These are phyloP conservation scores for Pythium phragmitis DNA, from an alignment of 352 stramenopile species.

Conservation along the genomic window DNA sequence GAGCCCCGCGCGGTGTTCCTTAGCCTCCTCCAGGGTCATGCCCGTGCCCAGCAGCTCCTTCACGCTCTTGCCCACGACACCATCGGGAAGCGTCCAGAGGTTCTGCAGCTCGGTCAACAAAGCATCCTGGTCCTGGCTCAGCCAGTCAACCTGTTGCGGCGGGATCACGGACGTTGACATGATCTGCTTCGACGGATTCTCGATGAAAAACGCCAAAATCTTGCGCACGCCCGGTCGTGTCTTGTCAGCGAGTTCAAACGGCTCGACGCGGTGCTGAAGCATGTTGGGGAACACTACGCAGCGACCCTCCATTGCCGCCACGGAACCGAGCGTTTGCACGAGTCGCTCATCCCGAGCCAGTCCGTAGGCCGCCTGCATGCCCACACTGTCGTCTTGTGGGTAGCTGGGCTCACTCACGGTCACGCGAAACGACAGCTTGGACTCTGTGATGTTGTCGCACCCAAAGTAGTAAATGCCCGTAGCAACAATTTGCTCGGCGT, in stretches of 20 bases:
- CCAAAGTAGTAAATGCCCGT: conserved; percentile 34
- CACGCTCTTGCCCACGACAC: conserved; percentile 10
- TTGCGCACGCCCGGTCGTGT: conserved; percentile 29
- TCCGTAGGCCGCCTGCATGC: background rate
- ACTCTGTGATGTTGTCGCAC: conserved; percentile 30
- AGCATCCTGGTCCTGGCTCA: background rate
- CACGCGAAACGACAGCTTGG: conserved; percentile 23
- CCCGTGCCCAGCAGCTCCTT: conserved; percentile 13
- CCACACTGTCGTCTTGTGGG: background rate
- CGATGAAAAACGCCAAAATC: conserved; percentile 42
- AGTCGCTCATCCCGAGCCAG: conserved; percentile 14
- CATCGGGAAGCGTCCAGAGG: conserved; percentile 10
- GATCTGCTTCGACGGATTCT: conserved; percentile 33
- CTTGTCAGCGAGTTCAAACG: background rate
- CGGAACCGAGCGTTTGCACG: conserved; percentile 17
- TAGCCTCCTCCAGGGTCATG: conserved; percentile 29
- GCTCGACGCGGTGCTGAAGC: background rate
- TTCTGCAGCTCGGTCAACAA: conserved; percentile 4
- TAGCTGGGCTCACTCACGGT: conserved; percentile 9
- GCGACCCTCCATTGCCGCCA: conserved; percentile 21
- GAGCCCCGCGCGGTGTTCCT: conserved; percentile 22
- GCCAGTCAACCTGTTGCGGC: conserved; percentile 34
- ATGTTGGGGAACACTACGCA: conserved; percentile 19
- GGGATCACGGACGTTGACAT: conserved; percentile 31
- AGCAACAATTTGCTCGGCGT: conserved; percentile 29